These are phyloP conservation scores for Trifolium pratense DNA, from an alignment of 306 rosid genomes.

Conservation along the genomic window DNA sequence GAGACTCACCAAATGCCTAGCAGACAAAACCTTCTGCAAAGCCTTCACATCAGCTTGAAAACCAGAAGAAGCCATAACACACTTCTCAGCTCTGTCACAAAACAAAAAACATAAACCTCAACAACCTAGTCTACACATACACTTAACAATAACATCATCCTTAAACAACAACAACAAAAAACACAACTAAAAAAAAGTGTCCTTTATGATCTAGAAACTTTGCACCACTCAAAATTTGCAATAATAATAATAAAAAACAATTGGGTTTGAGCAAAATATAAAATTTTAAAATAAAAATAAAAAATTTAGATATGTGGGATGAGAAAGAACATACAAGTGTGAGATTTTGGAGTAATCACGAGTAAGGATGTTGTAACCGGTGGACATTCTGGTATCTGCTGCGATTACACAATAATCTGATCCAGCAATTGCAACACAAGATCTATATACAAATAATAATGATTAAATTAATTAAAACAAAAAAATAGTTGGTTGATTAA, in stretches of 20 bases:
- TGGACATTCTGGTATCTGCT: not conserved
- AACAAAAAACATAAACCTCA: not conserved
- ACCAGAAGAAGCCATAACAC: slow-evolving; percentile 21
- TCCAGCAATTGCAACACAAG: slow-evolving; percentile 22
- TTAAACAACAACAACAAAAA: not conserved
- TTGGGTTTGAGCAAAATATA: not conserved
- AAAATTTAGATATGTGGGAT: not conserved
- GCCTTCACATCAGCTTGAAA: slow-evolving; percentile 18
- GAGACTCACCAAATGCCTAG: slow-evolving; percentile 7
- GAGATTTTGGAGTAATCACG: slow-evolving; percentile 23
- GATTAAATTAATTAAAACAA: not conserved
- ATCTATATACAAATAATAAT: not conserved
- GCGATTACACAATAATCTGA: slow-evolving; percentile 5
- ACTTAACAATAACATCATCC: not conserved
- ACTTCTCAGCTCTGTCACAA: slow-evolving; percentile 2
- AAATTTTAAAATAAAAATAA: not conserved
- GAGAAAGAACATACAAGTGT: not conserved
- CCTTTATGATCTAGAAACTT: not conserved
- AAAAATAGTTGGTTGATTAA: not conserved
- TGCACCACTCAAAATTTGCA: not conserved
- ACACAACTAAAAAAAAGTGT: not conserved
- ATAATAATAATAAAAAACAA: not conserved
- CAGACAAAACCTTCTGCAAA: slow-evolving; percentile 25
- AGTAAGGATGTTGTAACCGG: slow-evolving; percentile 13
- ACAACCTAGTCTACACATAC: not conserved